Evolutionary conservation across 495 filamentous ascomycete genomes (phyloP).

Genomic region (Aspergillus diversus): DNA sequence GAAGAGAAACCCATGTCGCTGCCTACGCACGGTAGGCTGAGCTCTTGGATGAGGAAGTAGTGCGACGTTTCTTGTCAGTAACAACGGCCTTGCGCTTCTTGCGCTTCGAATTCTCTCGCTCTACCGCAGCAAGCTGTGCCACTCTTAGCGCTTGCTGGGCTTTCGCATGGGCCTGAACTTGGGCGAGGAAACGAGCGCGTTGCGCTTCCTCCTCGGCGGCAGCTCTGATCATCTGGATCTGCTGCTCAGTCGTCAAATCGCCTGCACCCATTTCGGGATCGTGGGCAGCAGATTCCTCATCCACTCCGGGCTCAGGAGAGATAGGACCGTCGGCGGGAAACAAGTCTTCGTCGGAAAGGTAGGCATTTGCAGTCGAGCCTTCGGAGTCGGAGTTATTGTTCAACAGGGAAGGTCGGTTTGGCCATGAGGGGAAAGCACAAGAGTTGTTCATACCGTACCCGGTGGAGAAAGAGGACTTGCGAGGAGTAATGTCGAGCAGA

Average conservation of each 20-base stretch:
- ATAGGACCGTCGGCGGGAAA: constrained; percentile 43
- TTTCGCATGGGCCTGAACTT: constrained; percentile 50
- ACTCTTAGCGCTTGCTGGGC: constrained; percentile 47
- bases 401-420: constrained; percentile 50
- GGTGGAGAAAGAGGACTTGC: constrained; percentile 52
- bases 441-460: constrained; percentile 46
- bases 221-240: constrained; percentile 44
- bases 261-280: constrained; percentile 29
- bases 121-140: constrained; percentile 39
- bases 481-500: constrained; percentile 48
- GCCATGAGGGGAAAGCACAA: constrained; percentile 60
- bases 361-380: constrained; percentile 40
- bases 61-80: constrained; percentile 37
- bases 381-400: constrained; percentile 33
- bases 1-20: background rate
- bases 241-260: constrained; percentile 45
- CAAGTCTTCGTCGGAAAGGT: constrained; percentile 58
- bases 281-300: constrained; percentile 36
- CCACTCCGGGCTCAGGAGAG: constrained; percentile 34
- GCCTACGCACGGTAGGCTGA: constrained; percentile 22
- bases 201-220: constrained; percentile 45
- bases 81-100: constrained; percentile 45
- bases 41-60: constrained; percentile 33
- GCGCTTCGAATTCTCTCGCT: constrained; percentile 42
- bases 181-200: constrained; percentile 48